phyloP scores from a whole-genome alignment of 352 stramenopile species.

The Salisapilia sapeloensis region DNA sequence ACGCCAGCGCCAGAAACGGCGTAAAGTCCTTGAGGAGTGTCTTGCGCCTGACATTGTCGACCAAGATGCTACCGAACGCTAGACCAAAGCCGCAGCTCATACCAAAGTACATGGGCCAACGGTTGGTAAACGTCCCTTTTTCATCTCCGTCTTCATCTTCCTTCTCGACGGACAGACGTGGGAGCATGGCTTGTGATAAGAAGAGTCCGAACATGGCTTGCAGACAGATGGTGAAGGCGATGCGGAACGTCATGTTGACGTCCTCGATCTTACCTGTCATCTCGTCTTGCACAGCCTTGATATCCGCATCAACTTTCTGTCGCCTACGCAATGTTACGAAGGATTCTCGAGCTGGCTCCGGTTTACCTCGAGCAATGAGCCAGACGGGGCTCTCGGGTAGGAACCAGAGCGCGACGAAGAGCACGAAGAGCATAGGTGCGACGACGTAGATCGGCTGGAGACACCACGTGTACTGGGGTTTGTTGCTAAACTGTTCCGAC shows the following conservation, averaged over 20 bases:
- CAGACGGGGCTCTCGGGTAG: slow-evolving; percentile 72
- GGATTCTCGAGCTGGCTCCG: slow-evolving; percentile 29
- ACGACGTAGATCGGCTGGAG: slow-evolving; percentile 41
- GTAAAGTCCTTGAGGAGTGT: slow-evolving; percentile 81
- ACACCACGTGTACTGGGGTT: slow-evolving; percentile 39
- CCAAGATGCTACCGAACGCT: slow-evolving; percentile 55
- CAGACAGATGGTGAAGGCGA: slow-evolving; percentile 33
- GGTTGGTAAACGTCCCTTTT: slow-evolving; percentile 12
- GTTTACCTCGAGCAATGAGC: slow-evolving; percentile 31
- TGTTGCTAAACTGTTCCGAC: slow-evolving; percentile 12
- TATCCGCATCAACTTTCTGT: slow-evolving; percentile 47
- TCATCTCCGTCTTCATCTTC: slow-evolving; percentile 5
- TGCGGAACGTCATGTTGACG: slow-evolving; percentile 46
- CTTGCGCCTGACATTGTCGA: slow-evolving; percentile 76
- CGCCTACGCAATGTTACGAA: slow-evolving; percentile 43
- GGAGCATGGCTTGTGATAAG: slow-evolving; percentile 49
- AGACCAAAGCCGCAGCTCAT: slow-evolving; percentile 27
- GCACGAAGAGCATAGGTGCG: slow-evolving; percentile 31
- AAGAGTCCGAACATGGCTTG: slow-evolving; percentile 44
- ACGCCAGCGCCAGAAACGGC: slow-evolving; percentile 45
- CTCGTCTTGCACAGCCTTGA: slow-evolving; percentile 33
- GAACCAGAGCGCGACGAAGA: slow-evolving; percentile 37
- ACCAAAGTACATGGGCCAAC: slow-evolving; percentile 36
- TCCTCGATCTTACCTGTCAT: slow-evolving; percentile 20
- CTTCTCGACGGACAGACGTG: slow-evolving; percentile 19